A percentile compares a stretch with the other conserved stretches of the same genome.
These are phyloP conservation scores for Blyttiomyces sp. DNA, from an alignment of 371 early-diverging fungal genomes.

Conservation along the genomic window DNA sequence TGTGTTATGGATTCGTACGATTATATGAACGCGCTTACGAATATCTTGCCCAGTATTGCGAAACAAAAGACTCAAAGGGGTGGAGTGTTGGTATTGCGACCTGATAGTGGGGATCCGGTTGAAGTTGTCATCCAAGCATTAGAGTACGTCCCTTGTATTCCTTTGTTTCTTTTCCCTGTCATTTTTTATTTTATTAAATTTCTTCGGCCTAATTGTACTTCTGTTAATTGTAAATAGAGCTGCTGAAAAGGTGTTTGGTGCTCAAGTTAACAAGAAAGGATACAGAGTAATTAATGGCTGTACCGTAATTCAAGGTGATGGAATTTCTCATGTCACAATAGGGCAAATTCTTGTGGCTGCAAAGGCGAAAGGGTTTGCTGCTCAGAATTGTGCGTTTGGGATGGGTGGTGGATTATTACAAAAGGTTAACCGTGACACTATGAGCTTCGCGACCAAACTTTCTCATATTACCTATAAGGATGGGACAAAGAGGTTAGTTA, in stretches of 20 bases:
- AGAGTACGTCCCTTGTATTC: no score
- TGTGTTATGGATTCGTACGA: constrained; percentile 74
- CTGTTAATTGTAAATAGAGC: constrained; percentile 35
- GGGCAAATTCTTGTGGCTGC: constrained; percentile 55
- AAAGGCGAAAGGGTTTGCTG: constrained; percentile 55
- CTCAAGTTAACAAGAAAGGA: constrained; percentile 62
- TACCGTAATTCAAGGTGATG: constrained; percentile 82
- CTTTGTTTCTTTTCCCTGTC: no score
- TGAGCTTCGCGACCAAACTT: constrained; percentile 82
- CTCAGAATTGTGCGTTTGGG: constrained; percentile 72
- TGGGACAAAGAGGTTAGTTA: constrained; percentile 48
- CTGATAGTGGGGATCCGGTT: constrained; percentile 79
- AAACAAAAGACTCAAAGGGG: constrained; percentile 57
- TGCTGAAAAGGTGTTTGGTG: constrained; percentile 70
- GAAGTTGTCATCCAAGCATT: constrained; percentile 69
- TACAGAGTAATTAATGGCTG: constrained; percentile 52
- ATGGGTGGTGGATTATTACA: constrained; percentile 73
- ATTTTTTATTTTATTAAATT: no score
- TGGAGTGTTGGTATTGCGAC: constrained; percentile 75
- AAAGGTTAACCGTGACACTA: constrained; percentile 77
- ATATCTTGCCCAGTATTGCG: constrained; percentile 62
- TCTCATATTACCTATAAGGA: constrained; percentile 56
- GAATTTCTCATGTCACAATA: constrained; percentile 54
- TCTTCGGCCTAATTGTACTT: background rate
- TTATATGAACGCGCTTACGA: constrained; percentile 65